phyloP scores from a whole-genome alignment of 305 asterid species.

The Monarda citriodora region DNA sequence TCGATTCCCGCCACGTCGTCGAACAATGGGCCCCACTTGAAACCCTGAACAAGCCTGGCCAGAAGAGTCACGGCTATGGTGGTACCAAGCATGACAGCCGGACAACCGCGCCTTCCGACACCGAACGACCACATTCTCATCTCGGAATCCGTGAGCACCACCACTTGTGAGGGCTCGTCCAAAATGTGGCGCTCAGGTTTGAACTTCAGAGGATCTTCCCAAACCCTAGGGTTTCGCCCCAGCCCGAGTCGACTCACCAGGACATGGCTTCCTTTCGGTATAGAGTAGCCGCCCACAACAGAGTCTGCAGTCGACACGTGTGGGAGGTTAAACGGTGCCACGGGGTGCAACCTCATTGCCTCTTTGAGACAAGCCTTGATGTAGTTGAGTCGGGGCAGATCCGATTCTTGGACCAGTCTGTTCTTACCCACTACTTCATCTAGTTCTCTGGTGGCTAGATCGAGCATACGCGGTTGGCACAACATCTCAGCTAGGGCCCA shows the following conservation, averaged over 20 bases:
- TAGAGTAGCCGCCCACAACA: constrained; percentile 3
- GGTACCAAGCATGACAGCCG: neutral
- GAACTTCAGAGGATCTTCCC: constrained; percentile 3
- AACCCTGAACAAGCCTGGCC: neutral
- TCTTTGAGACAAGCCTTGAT: neutral
- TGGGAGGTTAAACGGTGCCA: neutral
- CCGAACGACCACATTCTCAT: neutral
- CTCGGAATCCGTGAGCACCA: neutral
- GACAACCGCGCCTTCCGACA: constrained; percentile 1
- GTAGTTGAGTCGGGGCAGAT: neutral
- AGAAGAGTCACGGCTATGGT: neutral
- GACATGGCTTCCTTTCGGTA: constrained; percentile 1
- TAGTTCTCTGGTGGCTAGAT: neutral
- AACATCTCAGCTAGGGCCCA: neutral
- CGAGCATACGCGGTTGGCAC: neutral
- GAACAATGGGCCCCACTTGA: neutral
- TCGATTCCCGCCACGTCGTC: neutral
- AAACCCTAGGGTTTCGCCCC: neutral
- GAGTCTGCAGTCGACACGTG: neutral
- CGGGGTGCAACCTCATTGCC: neutral
- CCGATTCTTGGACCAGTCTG: neutral
- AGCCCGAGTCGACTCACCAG: neutral
- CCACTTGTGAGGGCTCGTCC: neutral
- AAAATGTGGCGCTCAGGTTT: neutral
- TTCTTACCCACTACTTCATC: neutral